These are phyloP conservation scores for Williopsis jadinii DNA, from an alignment of 1,139 yeast genomes.

Conservation along the genomic window DNA sequence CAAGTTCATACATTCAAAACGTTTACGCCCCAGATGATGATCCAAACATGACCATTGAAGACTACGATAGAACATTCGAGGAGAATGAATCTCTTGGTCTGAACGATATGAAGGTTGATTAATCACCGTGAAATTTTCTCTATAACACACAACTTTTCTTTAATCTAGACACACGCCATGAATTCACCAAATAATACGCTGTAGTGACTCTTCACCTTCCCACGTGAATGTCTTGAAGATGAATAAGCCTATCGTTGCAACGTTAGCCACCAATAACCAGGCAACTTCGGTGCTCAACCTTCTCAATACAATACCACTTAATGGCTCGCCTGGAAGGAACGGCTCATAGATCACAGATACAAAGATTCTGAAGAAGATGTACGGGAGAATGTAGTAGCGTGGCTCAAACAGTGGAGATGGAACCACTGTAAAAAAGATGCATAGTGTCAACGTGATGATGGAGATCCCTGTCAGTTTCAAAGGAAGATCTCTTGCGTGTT, in stretches of 20 bases:
- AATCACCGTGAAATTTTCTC: not conserved
- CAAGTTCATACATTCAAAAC: slow-evolving; percentile 92
- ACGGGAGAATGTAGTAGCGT: slow-evolving; percentile 82
- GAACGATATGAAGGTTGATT: slow-evolving; percentile 56
- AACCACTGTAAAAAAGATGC: slow-evolving; percentile 54
- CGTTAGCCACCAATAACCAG: slow-evolving; percentile 56
- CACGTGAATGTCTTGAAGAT: slow-evolving; percentile 59
- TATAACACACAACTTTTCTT: not conserved
- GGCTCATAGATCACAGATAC: slow-evolving; percentile 36
- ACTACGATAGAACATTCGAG: slow-evolving; percentile 76
- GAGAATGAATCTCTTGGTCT: slow-evolving; percentile 93
- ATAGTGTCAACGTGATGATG: slow-evolving; percentile 41
- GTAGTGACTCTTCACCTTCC: slow-evolving; percentile 52
- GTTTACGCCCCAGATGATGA: slow-evolving; percentile 97
- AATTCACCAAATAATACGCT: slow-evolving; percentile 81
- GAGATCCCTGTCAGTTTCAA: slow-evolving; percentile 34
- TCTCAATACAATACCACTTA: slow-evolving; percentile 23
- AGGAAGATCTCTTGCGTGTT: slow-evolving; percentile 27
- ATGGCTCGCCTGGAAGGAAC: slow-evolving; percentile 15
- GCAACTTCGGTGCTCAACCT: slow-evolving; percentile 47
- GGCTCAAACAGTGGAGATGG: slow-evolving; percentile 95
- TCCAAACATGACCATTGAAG: slow-evolving; percentile 91
- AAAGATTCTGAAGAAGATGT: slow-evolving; percentile 63
- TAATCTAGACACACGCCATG: no score
- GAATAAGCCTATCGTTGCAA: slow-evolving; percentile 47